Percentiles rank a stretch among this genome's conserved stretches.
Evolutionary conservation across 208 protist genomes (phyloP).

Genomic region (Naegleria lovaniensis): DNA sequence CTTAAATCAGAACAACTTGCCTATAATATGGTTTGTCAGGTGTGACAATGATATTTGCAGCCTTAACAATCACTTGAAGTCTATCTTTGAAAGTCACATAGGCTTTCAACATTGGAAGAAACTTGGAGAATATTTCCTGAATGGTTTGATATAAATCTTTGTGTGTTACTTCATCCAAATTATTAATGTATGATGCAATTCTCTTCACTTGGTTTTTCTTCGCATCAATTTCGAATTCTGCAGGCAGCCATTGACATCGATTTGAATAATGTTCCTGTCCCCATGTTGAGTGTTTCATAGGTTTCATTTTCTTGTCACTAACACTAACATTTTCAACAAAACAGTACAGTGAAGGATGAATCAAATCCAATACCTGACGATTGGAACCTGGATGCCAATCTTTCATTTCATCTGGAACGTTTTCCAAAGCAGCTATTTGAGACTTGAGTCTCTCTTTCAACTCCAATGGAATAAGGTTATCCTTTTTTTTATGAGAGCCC

Average conservation of each 20-base stretch:
- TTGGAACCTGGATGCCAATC: conserved; percentile 12
- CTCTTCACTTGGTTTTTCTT: background rate
- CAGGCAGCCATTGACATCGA: conserved; percentile 48
- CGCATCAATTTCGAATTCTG: conserved; percentile 38
- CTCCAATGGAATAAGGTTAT: background rate
- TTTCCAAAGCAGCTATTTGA: background rate
- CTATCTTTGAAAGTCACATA: background rate
- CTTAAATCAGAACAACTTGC: too few relatives aligned
- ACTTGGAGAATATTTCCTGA: conserved; percentile 33
- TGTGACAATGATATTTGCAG: conserved; percentile 44
- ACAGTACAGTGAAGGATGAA: conserved; percentile 49
- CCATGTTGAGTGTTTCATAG: background rate
- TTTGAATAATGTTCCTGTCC: background rate
- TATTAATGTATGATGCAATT: conserved; percentile 48
- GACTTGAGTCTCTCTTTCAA: background rate
- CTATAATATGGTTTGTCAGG: conserved; percentile 29
- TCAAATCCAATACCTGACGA: conserved; percentile 44
- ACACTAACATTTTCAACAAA: conserved; percentile 35
- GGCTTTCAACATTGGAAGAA: conserved; percentile 41
- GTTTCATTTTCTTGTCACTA: background rate
- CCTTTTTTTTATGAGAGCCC: background rate
- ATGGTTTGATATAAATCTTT: conserved; percentile 38
- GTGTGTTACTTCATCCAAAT: conserved; percentile 38
- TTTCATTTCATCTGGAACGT: background rate
- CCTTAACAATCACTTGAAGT: conserved; percentile 48